Base-by-base conservation (phyloP, 352 stramenopile genomes). In the Peronosclerospora sorghi region DNA sequence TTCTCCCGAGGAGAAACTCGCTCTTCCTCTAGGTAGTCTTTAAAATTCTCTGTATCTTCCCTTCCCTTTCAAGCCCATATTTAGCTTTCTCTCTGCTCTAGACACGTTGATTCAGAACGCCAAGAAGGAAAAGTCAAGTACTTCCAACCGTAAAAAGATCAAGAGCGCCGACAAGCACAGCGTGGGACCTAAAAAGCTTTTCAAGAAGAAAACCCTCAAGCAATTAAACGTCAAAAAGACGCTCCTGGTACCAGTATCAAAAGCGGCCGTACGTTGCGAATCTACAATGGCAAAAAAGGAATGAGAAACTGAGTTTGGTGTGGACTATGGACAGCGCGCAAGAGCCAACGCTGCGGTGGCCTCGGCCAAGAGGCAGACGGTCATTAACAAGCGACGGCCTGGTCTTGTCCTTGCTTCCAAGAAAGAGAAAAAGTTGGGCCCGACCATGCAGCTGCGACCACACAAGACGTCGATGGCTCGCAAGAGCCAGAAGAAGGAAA, bases 141-240 rank as follows among this genome's bases (percentile, higher is more conserved):
- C n/a, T 0, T 12, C 10, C 12, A 20, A 13, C 13, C 48, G 41
- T 29, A 65, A 56, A 18, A 54, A 48, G 28, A 23, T 41, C 18
- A 37, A 45, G 14, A 47, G 43, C 15, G 15, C 15, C 27, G 60
- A 53, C 35, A 59, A 54, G 34, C 39, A 23, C 23, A 15, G 36
- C 8, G 51, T 45, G 45, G n/a, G 18, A 8, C 9, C 26, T 27
- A 45, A 55, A 45, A 61, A 68, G 18, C 42, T 34, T 20, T 13
- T 20, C 13, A 45, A 48, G 34, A 57, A 65, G 39, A 54, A 64
- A 26, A 35, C 26, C 18, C 73, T 67, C 45, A 77, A 75, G 45
- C 59, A 73, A 47, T 62, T 75, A 39, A 83, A 73, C 41, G 73
- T 86, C 29, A 86, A 86, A 61, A 86, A 86, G 50, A 83, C 68